Evolutionary conservation across 306 rosid species (phyloP), one percentile per base, ranked within the genome.

Genomic region (Quercus variabilis): DNA sequence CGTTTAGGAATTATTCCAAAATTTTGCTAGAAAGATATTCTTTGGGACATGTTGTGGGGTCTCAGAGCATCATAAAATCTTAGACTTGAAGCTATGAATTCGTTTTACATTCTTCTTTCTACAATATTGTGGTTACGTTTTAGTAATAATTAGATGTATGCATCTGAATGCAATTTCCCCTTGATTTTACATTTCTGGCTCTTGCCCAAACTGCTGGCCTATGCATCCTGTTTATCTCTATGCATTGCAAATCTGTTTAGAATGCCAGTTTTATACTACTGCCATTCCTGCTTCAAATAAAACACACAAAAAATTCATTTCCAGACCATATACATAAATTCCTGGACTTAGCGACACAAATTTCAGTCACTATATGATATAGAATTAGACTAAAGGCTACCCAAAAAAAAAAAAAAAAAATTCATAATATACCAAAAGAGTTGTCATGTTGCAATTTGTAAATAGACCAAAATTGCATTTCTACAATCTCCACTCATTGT

Each of bases 371-470:
- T 13, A 3, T 63, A 63, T 28, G 41, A 63, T 63, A 28, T 13
- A 28, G n/a, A 28, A 25, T 14, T 63, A 64, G 74, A 77, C 73
- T 75, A 55, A 21, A 25, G 74, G 26, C 85, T 55, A 55, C 74
- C 41, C 6, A 26, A 26, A 26, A 2, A 28, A 28, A 19, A 71
- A 8, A 55, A 55, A 41, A 55, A 41, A 35, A 5, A 59, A 0
- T 70, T 69, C 20, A 71, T 80, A 52, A 71, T 76, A 55, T 76
- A 63, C 30, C 10, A 28, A 62, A 72, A 77, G 51, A 76, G 74
- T 41, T 70, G 43, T 74, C 63, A 69, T 54, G 38, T 28, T 7
- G 46, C 46, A 38, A 38, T 38, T 38, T 38, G 46, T 38, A 38
- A 2, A 38, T 38, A 2, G 11, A 38, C 11, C 46, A 38, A 38